Base-by-base conservation (phyloP, 148 eudicot species). In the Rhododendron williamsianum region DNA sequence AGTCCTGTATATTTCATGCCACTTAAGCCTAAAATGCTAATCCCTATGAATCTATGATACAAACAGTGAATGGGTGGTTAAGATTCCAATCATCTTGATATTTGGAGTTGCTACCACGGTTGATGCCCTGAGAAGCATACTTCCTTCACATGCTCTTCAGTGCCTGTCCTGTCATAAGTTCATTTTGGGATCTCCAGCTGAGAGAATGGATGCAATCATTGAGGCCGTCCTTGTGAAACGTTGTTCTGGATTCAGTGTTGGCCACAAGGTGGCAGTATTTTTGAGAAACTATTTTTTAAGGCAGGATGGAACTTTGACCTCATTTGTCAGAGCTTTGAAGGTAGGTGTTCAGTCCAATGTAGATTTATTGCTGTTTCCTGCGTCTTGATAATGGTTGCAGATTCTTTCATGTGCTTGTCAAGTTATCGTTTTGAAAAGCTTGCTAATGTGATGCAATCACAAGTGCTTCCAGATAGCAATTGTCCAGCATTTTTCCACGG, bases 1-100 rank as follows among this genome's bases (percentile, higher is more conserved):
- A 38, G 35, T 60, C 36, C 65, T 65, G 76, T 79, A 36, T 72
- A 33, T 67, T 45, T 41, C 73, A 74, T 78, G 58, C 83, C 48
- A 54, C 13, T 67, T 35, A 13, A 23, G 25, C 48, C 43, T 76
- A 27, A 84, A 54, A 58, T 88, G 78, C 82, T 87, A 18, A 81
- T n/a, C 18, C 48, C 67, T 41, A 30, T 86, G 76, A 69, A 25
- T 30, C 76, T 30, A 30, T 27, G 41, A 76, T 88, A 27, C 89
- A 85, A 38, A 78, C 95, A 97, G 99, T 89, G 98, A 97, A 92
- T 97, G 99, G 99, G 91, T 85, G 36, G 86, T 93, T 81, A 97
- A 95, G 89, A 85, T 97, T 88, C 99, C 99, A 19, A 86, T 93
- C 83, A 87, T 95, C 88, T 88, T 97, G 85, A 88, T 97, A 81